Evolutionary conservation across 2,329 filamentous ascomycete species (phyloP).

Genomic region (Metarhizium rileyi): DNA sequence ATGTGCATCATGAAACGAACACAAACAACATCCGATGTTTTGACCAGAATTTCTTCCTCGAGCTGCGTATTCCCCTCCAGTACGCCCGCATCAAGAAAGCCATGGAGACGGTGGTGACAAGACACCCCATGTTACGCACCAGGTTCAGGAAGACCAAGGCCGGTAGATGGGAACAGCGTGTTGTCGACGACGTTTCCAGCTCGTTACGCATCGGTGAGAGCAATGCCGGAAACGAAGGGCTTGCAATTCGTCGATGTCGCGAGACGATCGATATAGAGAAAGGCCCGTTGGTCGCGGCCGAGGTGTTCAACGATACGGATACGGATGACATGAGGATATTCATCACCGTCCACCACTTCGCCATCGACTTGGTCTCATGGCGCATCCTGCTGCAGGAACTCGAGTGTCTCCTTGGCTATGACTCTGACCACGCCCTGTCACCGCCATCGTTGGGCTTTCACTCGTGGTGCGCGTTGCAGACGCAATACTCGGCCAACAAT

Average conservation of each 20-base stretch:
- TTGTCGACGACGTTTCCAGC: not conserved
- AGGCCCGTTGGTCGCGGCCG: not conserved
- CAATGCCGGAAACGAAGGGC: not conserved
- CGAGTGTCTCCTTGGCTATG: no score
- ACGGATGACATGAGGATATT: not conserved
- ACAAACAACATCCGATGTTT: not conserved
- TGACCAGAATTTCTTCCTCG: not conserved
- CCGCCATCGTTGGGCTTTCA: not conserved
- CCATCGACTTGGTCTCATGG: not conserved
- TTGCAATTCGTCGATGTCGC: not conserved
- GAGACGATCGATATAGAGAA: not conserved
- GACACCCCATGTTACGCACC: not conserved
- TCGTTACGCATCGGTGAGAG: not conserved
- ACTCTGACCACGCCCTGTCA: not conserved
- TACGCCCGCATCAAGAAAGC: not conserved
- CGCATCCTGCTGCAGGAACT: not conserved
- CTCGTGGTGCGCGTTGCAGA: not conserved
- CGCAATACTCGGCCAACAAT: not conserved
- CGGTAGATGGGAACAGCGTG: not conserved
- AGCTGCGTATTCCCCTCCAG: not conserved
- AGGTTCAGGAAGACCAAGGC: not conserved
- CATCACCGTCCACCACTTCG: not conserved
- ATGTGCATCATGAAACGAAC: not conserved
- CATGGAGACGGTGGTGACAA: not conserved
- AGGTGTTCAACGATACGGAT: not conserved